Evolutionary conservation across 306 rosid species (phyloP).

Genomic region (Cicer yamashitae): DNA sequence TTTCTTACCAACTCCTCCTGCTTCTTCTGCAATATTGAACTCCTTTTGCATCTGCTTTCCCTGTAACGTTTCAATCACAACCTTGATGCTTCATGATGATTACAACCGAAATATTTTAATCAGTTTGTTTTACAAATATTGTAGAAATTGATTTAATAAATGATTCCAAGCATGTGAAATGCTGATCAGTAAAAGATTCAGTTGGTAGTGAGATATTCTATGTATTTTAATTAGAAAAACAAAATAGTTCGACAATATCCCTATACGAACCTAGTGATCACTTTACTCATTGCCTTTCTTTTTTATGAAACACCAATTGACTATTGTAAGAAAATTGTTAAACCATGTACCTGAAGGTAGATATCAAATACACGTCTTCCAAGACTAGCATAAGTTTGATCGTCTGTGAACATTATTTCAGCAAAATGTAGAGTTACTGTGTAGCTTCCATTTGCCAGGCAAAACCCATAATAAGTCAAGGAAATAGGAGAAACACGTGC

Average conservation of each 20-base stretch:
- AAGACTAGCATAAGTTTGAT: conserved; percentile 46
- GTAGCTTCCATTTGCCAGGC: conserved; percentile 62
- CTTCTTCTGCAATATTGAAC: conserved; percentile 62
- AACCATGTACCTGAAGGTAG: conserved; percentile 55
- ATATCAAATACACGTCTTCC: conserved; percentile 66
- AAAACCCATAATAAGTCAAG: conserved; percentile 64
- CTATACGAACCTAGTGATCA: background rate
- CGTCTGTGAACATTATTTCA: conserved; percentile 50
- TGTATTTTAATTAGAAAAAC: background rate
- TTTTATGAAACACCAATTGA: background rate
- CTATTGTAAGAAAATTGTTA: background rate
- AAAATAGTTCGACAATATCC: background rate
- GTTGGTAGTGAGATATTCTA: background rate
- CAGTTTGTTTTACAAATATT: background rate
- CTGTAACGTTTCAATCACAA: conserved; percentile 45
- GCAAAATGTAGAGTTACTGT: conserved; percentile 58
- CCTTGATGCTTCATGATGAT: background rate
- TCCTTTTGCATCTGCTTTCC: conserved; percentile 44
- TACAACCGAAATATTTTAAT: background rate
- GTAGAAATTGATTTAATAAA: background rate
- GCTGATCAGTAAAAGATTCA: background rate
- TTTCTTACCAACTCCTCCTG: conserved; percentile 46
- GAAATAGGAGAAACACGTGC: conserved; percentile 78
- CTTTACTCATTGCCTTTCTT: background rate
- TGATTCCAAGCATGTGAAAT: background rate